These are phyloP conservation scores for Penicillium nordicum DNA, from an alignment of 2,329 filamentous ascomycete species.

Conservation along the genomic window DNA sequence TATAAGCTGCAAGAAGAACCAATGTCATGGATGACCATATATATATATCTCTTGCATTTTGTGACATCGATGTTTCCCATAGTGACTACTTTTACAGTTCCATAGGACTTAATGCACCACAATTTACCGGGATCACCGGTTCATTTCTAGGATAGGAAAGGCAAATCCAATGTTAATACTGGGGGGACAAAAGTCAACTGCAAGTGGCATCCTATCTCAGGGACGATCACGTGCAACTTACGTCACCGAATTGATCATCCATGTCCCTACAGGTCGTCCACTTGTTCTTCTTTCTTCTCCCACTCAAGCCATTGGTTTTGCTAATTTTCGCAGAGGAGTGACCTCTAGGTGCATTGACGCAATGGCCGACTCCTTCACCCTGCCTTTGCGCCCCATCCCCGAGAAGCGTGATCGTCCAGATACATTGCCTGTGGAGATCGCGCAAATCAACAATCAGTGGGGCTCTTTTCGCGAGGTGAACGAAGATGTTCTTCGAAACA, in stretches of 20 bases:
- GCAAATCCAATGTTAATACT: background rate
- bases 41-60: background rate
- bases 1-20: background rate
- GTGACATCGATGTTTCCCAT: background rate
- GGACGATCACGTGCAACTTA: constrained; percentile 5
- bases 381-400: constrained; percentile 59
- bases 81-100: background rate
- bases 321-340: background rate
- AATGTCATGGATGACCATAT: background rate
- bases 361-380: constrained; percentile 45
- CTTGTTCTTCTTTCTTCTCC: background rate
- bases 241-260: constrained; percentile 1
- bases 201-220: background rate
- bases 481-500: constrained; percentile 66
- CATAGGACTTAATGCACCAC: rapidly evolving
- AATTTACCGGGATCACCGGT: background rate
- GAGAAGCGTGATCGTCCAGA: constrained; percentile 50
- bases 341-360: constrained; percentile 1
- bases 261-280: background rate
- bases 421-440: constrained; percentile 69
- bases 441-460: constrained; percentile 72
- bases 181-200: background rate
- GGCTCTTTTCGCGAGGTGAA: constrained; percentile 79
- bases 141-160: no score
- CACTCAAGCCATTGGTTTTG: background rate